Percentiles rank a stretch among this genome's conserved stretches.
Evolutionary conservation across 179 eudicot genomes (phyloP).

Genomic region (Pouteria campechiana): DNA sequence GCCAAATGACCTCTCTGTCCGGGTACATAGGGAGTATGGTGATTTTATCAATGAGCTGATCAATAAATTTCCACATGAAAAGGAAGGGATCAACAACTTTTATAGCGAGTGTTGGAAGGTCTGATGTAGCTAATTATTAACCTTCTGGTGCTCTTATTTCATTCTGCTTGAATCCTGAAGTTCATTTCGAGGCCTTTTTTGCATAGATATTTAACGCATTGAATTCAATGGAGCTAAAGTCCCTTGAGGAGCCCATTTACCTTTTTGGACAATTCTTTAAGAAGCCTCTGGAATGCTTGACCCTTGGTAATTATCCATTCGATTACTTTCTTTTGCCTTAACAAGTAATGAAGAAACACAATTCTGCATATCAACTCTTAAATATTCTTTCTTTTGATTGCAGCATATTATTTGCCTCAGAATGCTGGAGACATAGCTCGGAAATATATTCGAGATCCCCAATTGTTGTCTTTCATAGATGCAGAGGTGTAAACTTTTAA

Average conservation of each 20-base stretch:
- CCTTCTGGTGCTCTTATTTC: too few species aligned
- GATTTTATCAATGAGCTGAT: constrained; percentile 66
- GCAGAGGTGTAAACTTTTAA: constrained; percentile 82
- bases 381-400: constrained; percentile 12
- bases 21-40: constrained; percentile 72
- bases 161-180: constrained; percentile 3
- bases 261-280: constrained; percentile 91
- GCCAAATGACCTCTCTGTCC: constrained; percentile 73
- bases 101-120: constrained; percentile 96
- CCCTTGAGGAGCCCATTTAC: constrained; percentile 97
- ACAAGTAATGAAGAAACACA: too few species aligned
- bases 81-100: constrained; percentile 79
- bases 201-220: constrained; percentile 80
- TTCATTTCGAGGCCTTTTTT: too few species aligned
- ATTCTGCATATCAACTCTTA: too few species aligned
- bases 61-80: constrained; percentile 79
- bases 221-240: constrained; percentile 92
- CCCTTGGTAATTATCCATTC: constrained; percentile 60
- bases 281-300: constrained; percentile 91
- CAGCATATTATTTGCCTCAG: constrained; percentile 95
- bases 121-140: constrained; percentile 27
- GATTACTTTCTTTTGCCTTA: background rate
- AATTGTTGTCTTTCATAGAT: constrained; percentile 80
- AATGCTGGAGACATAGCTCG: constrained; percentile 97
- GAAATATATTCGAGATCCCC: constrained; percentile 71